Percentiles rank a stretch among this genome's conserved stretches.
These are phyloP conservation scores for Solanum acaule DNA, from an alignment of 257 asterid species.

Conservation along the genomic window DNA sequence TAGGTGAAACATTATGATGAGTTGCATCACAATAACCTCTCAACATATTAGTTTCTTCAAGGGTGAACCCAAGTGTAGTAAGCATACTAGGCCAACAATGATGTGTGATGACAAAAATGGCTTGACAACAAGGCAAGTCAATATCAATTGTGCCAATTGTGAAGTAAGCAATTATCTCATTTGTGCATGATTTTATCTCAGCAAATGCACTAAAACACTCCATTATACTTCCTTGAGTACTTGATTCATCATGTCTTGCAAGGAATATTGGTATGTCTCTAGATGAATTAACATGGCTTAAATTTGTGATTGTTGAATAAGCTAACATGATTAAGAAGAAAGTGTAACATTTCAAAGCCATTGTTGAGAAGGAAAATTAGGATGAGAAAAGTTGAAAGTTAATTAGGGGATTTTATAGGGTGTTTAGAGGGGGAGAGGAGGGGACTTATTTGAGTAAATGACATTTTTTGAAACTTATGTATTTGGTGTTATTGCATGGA, in stretches of 20 bases:
- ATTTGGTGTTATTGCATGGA: background rate
- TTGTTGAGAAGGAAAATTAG: background rate
- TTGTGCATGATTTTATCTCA: slow-evolving; percentile 18
- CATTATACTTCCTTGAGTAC: background rate
- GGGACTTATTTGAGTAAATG: background rate
- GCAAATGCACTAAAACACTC: slow-evolving; percentile 8
- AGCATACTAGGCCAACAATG: slow-evolving; percentile 18
- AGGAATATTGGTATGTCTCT: background rate
- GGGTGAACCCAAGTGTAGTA: slow-evolving; percentile 1
- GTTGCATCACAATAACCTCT: slow-evolving; percentile 11
- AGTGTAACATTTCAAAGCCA: slow-evolving; percentile 1
- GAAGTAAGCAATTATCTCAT: slow-evolving; percentile 8
- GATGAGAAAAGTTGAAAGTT: background rate
- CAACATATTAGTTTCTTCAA: slow-evolving; percentile 1
- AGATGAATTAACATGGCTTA: background rate
- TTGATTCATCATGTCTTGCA: background rate
- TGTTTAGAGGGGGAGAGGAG: background rate
- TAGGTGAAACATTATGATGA: background rate
- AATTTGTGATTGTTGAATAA: background rate
- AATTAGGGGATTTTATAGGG: slow-evolving; percentile 1
- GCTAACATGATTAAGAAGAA: background rate
- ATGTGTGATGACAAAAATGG: slow-evolving; percentile 7
- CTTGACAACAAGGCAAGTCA: slow-evolving; percentile 11
- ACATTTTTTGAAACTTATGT: background rate
- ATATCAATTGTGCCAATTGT: slow-evolving; percentile 3